phyloP scores from a whole-genome alignment of 2,329 filamentous ascomycete species.

The Ophiostoma angusticollis region DNA sequence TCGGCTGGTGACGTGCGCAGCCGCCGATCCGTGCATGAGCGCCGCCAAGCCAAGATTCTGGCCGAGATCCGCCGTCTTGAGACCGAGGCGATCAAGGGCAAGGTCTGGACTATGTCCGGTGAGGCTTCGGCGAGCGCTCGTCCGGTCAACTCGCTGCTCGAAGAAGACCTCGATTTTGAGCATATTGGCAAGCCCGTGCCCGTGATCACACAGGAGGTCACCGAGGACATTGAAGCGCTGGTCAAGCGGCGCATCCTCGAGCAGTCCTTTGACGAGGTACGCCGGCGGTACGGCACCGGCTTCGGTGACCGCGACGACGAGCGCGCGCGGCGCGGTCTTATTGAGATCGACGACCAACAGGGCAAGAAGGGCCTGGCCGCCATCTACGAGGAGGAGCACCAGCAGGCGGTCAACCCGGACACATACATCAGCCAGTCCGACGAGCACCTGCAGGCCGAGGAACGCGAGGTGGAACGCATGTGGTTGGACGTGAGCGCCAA shows the following conservation, averaged over 20 bases:
- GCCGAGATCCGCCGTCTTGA: conserved; percentile 90
- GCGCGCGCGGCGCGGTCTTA: conserved; percentile 50
- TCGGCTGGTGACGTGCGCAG: conserved; percentile 57
- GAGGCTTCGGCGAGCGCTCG: conserved; percentile 74
- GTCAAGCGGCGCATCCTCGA: conserved; percentile 88
- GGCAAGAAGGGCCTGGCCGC: conserved; percentile 79
- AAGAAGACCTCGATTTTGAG: conserved; percentile 93
- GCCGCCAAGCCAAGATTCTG: conserved; percentile 68
- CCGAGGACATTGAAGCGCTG: conserved; percentile 80
- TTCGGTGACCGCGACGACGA: conserved; percentile 41
- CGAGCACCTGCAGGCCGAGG: conserved; percentile 69
- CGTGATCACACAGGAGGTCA: conserved; percentile 83
- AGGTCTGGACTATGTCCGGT: conserved; percentile 79
- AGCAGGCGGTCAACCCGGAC: conserved; percentile 62
- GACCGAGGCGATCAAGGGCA: conserved; percentile 75
- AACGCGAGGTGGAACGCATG: conserved; percentile 66
- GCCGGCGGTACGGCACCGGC: conserved; percentile 57
- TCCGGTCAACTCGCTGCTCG: conserved; percentile 81
- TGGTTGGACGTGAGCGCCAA: conserved; percentile 73
- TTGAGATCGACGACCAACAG: conserved; percentile 79
- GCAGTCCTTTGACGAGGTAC: conserved; percentile 83
- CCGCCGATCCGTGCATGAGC: conserved; percentile 74
- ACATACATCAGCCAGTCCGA: conserved; percentile 70
- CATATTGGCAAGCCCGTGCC: conserved; percentile 88
- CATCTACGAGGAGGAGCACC: conserved; percentile 86